phyloP scores from a whole-genome alignment of 441 rosid genomes.

The Geranium incanum region DNA sequence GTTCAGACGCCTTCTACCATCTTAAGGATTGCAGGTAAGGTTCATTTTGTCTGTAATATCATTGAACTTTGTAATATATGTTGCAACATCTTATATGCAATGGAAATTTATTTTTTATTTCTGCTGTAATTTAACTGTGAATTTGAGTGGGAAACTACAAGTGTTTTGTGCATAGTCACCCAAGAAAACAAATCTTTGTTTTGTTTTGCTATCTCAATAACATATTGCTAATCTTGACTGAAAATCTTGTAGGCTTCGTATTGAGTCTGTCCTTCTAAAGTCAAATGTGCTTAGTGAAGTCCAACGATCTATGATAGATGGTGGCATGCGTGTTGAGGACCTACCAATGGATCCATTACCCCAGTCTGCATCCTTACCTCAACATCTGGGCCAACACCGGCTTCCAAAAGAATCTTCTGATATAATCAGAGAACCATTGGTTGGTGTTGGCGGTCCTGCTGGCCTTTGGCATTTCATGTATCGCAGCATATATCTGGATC shows the following conservation, averaged over 20 bases:
- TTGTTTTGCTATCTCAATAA: neutral
- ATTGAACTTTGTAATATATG: neutral
- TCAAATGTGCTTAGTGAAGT: constrained; percentile 75
- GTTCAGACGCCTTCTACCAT: constrained; percentile 95
- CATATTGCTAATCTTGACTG: constrained; percentile 16
- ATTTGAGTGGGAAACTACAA: neutral
- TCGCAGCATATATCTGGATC: constrained; percentile 88
- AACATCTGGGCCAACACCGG: constrained; percentile 43
- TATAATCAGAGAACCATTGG: constrained; percentile 39
- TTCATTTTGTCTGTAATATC: constrained; percentile 2
- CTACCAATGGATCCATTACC: constrained; percentile 56
- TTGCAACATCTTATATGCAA: constrained; percentile 11
- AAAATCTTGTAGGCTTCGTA: constrained; percentile 49
- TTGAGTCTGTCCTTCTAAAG: constrained; percentile 71
- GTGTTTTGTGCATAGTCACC: too few species aligned
- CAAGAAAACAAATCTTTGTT: neutral
- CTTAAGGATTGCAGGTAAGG: constrained; percentile 92
- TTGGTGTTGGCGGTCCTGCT: constrained; percentile 79
- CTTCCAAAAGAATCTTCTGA: constrained; percentile 41
- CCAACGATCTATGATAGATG: constrained; percentile 82
- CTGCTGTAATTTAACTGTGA: neutral
- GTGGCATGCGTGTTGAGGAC: constrained; percentile 93
- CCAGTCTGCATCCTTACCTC: constrained; percentile 29
- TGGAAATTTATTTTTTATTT: neutral
- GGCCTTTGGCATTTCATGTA: constrained; percentile 98